phyloP scores from a whole-genome alignment of 192 early-diverging fungal species.

The Mortierella antarctica region DNA sequence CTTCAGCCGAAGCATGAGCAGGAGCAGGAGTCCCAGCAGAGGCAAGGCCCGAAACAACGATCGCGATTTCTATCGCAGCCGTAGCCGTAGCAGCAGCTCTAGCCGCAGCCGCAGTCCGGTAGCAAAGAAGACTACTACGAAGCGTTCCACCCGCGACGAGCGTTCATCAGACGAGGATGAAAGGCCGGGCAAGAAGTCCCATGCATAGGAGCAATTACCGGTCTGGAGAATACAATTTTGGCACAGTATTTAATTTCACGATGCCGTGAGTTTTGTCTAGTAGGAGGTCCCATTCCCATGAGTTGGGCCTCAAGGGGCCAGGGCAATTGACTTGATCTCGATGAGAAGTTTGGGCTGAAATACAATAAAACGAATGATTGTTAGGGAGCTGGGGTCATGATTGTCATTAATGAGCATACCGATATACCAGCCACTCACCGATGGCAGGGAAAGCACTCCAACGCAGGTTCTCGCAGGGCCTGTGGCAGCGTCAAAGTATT shows the following conservation, averaged over 20 bases:
- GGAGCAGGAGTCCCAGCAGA: constrained; percentile 15
- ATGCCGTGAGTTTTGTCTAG: too few relatives aligned
- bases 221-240: too few relatives aligned
- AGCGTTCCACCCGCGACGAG: constrained; percentile 6
- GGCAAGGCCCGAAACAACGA: neutral
- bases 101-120: constrained; percentile 21
- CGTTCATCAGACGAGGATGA: constrained; percentile 17
- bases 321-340: constrained; percentile 72
- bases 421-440: constrained; percentile 24
- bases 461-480: constrained; percentile 74
- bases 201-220: neutral
- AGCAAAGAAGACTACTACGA: neutral
- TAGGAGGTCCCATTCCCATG: neutral
- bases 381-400: neutral
- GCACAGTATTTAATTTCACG: too few relatives aligned
- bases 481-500: constrained; percentile 67
- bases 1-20: constrained; percentile 10
- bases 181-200: constrained; percentile 15
- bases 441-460: constrained; percentile 71
- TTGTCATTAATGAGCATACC: neutral
- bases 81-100: constrained; percentile 5
- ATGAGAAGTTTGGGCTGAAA: constrained; percentile 67
- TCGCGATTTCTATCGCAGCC: too few relatives aligned
- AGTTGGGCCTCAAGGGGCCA: constrained; percentile 40
- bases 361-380: neutral